Percentiles rank a stretch among this genome's conserved stretches.
Conservation (phyloP, 345 rosid species). For the Mercurialis annua region DNA sequence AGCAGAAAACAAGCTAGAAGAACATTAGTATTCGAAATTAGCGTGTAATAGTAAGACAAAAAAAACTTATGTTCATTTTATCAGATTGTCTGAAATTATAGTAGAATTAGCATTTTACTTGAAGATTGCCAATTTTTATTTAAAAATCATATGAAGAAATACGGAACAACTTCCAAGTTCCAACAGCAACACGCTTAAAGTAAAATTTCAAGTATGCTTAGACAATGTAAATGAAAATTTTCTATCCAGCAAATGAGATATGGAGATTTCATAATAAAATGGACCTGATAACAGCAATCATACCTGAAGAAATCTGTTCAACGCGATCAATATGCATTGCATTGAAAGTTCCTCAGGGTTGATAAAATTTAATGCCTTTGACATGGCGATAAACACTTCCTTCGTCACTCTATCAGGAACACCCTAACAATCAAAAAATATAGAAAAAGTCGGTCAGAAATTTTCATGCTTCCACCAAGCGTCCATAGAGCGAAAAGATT, state of each 20-base stretch:
- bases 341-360: slow-evolving; percentile 94
- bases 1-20: background rate
- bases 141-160: background rate
- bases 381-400: slow-evolving; percentile 97
- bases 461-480: too few relatives aligned
- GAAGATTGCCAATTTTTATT: background rate
- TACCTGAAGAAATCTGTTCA: slow-evolving; percentile 97
- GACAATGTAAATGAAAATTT: background rate
- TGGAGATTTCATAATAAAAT: background rate
- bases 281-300: background rate
- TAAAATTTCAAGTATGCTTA: background rate
- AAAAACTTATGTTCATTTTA: too few relatives aligned
- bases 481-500: too few relatives aligned
- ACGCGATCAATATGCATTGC: slow-evolving; percentile 90
- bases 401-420: slow-evolving; percentile 88
- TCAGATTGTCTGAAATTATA: background rate
- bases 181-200: background rate
- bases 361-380: slow-evolving; percentile 91
- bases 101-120: background rate
- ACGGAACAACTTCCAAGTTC: background rate
- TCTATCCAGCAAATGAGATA: slow-evolving; percentile 1
- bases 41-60: too few relatives aligned
- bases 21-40: background rate
- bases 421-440: slow-evolving; percentile 49
- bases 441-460: too few relatives aligned